Evolutionary conservation across 495 filamentous ascomycete species (phyloP), one percentile per base, ranked within the genome.

Genomic region (Achaetomiella virescens): DNA sequence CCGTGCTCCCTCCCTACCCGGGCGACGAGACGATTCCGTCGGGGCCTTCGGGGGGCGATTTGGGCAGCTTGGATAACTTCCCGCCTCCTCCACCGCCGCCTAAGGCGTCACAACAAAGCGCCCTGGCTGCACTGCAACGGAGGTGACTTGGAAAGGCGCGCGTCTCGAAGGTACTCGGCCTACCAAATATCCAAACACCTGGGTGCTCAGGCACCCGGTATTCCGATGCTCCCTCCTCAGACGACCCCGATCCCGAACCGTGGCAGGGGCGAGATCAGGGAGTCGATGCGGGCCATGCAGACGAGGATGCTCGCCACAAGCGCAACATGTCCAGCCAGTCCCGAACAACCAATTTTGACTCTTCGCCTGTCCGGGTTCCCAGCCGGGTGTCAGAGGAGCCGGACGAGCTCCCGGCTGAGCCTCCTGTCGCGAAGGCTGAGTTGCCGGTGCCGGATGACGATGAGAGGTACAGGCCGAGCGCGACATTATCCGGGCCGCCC

Each of bases 181-280:
- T 98, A 97, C 71, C 95, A 97, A 62, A 91, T 97, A 44, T 88
- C 89, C 21, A 97, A 95, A 62, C 90, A 95, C 56, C 78, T 97
- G 3, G 93, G 92, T 2, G 80, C 84, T 22, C 85, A 86, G 31
- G 78, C 88, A 14, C 88, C 85, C 66, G 90, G 88, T 17, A 83
- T 97, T 6, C 89, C 90, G 5, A 87, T 95, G 72, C 75, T 96
- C 8, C 90, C 92, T 33, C 73, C 86, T 10, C 91, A 96, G 61
- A 92, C 87, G 44, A 87, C 88, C 25, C 89, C 92, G 2, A 79
- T 93, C 52, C 91, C 91, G 3, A 96, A 96, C 62, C 82, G 93
- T 38, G 90, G 90, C 8, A 63, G 70, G 41, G 81, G 87, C 43
- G 93, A 98, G 69, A 83, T 87, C 22, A 81, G 89, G 48, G 93